A percentile compares a stretch with the other conserved stretches of the same genome.
Conservation (phyloP, 176 grass and related monocot genomes). For the Juncus effusus region DNA sequence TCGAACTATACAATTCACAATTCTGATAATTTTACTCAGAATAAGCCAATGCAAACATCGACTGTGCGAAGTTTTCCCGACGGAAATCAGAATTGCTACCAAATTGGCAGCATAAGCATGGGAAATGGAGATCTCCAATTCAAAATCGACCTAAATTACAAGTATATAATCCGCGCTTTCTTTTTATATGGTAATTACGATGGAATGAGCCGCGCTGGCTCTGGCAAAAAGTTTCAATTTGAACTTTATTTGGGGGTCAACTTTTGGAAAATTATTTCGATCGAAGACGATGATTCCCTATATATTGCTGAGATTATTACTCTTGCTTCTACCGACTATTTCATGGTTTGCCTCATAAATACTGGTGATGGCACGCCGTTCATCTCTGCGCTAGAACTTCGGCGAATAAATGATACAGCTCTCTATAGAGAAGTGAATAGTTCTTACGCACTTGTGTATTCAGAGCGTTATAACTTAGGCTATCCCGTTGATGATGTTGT, state of each 20-base stretch:
- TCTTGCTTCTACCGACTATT: conserved; percentile 35
- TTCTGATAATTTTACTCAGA: neutral
- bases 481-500: conserved; percentile 26
- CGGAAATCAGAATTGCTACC: conserved; percentile 27
- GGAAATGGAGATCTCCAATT: neutral
- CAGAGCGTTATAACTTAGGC: conserved; percentile 9
- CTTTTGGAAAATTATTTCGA: conserved; percentile 32
- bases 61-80: conserved; percentile 25
- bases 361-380: conserved; percentile 38
- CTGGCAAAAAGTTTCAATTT: conserved; percentile 23
- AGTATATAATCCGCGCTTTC: conserved; percentile 40
- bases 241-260: conserved; percentile 47
- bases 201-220: conserved; percentile 22
- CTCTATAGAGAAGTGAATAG: conserved; percentile 39
- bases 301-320: conserved; percentile 41
- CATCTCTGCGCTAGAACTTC: conserved; percentile 46
- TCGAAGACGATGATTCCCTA: neutral
- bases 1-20: conserved; percentile 16
- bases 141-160: conserved; percentile 2
- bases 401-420: conserved; percentile 13
- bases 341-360: conserved; percentile 45
- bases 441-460: conserved; percentile 23
- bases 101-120: conserved; percentile 10
- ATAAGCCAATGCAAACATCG: no score
- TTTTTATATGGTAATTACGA: conserved; percentile 58